Base-by-base conservation (phyloP, 257 asterid genomes). In the Plantago elongata region DNA sequence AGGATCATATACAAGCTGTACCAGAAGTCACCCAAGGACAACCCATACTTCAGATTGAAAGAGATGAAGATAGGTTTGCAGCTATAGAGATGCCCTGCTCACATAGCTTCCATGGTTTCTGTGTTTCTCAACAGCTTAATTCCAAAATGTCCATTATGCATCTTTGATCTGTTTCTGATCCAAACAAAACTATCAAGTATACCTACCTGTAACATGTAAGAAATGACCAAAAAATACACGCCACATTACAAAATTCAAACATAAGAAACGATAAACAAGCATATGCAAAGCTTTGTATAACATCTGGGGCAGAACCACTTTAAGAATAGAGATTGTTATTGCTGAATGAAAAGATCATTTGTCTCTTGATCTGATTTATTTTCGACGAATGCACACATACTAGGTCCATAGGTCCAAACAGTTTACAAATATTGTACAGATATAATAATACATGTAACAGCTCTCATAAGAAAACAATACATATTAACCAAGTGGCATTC, bases 321-420 rank as follows among this genome's bases (percentile, higher is more conserved):
- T 13, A 10, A 30, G 22, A 60, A 13, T 34, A 16, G 18, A 18
- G 18, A 60, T 14, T 30, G 22, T 18, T 11, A 9, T 45, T 44
- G 42, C 42, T 5, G 40, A 40, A 15, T 8, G 11, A 48, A 59
- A 49, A 63, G 70, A 42, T 13, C 64, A 57, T 40, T 30, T 10
- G 44, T 13, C 62, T 45, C 60, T 49, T 51, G 4, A 40, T 43
- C 64, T 34, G 61, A 63, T 72, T 75, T 75, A 63, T 79, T 73
- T 49, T 62, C 67, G 40, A n/a, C 72, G 6, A 57, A 66, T 61
- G 63, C 70, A 65, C 62, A 68, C 64, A 68, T 37, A 59, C 67
- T 45, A 64, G 59, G 74, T 70, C 70, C 56, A 50, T 49, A 62
- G 59, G 74, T 70, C 70, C 56, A 50, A 56, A 70, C 67, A 57